These are phyloP conservation scores for Medicago ruthenica DNA, from an alignment of 306 rosid genomes.

Conservation along the genomic window DNA sequence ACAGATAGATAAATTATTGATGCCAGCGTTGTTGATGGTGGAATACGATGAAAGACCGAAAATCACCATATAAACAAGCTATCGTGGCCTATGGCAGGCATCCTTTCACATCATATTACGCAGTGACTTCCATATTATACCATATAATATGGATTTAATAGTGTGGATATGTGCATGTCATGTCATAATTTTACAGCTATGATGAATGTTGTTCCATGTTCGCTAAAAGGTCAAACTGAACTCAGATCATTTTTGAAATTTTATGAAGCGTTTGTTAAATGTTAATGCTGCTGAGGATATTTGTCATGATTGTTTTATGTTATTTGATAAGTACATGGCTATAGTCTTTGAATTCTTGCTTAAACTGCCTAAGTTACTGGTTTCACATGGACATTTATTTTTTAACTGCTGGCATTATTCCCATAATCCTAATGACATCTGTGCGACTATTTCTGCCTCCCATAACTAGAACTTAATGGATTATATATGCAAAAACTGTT, in stretches of 20 bases:
- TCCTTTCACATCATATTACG: too few species aligned
- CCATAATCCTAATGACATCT: neutral
- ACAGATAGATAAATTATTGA: neutral
- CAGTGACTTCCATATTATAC: too few species aligned
- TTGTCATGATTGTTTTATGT: slow-evolving; percentile 20
- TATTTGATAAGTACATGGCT: neutral
- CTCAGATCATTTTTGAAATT: slow-evolving; percentile 1
- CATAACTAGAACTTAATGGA: slow-evolving; percentile 16
- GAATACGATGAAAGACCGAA: neutral
- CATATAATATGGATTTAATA: neutral
- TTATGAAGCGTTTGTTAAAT: neutral
- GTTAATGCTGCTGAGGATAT: neutral
- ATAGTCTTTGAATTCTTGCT: slow-evolving; percentile 20
- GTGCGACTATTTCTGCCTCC: neutral
- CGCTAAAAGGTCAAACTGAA: slow-evolving; percentile 6
- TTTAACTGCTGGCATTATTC: neutral
- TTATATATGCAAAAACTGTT: slow-evolving; percentile 18
- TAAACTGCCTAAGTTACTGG: slow-evolving; percentile 4
- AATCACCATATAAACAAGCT: too few species aligned
- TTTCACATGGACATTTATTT: neutral
- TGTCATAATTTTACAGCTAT: neutral
- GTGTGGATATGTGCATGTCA: slow-evolving; percentile 15
- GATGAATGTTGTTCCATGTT: slow-evolving; percentile 3
- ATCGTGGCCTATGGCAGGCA: neutral
- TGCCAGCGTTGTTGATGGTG: neutral